Conservation (phyloP, 495 filamentous ascomycete species). For the Glarea lozoyensis region DNA sequence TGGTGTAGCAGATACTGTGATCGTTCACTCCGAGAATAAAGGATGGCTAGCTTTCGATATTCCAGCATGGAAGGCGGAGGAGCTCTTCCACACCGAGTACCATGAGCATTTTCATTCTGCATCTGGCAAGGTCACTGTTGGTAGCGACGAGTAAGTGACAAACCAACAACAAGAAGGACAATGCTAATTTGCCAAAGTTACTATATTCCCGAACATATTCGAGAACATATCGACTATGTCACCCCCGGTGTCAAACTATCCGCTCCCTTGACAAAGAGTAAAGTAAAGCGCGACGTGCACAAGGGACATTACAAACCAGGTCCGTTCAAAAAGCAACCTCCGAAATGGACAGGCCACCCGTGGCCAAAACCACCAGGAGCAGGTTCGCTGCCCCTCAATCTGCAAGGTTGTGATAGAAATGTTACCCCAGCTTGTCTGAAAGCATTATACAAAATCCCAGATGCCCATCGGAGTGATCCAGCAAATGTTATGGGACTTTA, state of each 20-base stretch:
- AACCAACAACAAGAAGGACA: neutral
- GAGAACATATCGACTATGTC: conserved; percentile 13
- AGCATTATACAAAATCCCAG: conserved; percentile 12
- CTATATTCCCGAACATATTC: conserved; percentile 10
- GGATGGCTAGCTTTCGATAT: conserved; percentile 16
- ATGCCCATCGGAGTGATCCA: neutral
- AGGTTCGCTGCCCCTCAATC: conserved; percentile 2
- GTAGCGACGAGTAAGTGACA: conserved; percentile 11
- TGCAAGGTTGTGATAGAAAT: conserved; percentile 12
- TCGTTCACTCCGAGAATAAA: conserved; percentile 14
- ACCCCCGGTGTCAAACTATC: conserved; percentile 15
- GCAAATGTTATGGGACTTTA: conserved; percentile 12
- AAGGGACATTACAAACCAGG: conserved; percentile 22
- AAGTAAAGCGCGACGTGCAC: conserved; percentile 1
- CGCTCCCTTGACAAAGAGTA: conserved; percentile 15
- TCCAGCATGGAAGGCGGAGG: conserved; percentile 16
- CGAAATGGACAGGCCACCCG: neutral
- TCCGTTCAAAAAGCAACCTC: conserved; percentile 32
- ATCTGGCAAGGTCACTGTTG: conserved; percentile 5
- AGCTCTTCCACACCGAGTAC: conserved; percentile 16
- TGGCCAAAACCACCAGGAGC: conserved; percentile 5
- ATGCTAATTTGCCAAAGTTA: conserved; percentile 4
- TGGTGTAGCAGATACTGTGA: conserved; percentile 9
- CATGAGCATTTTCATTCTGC: conserved; percentile 9
- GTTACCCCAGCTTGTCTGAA: conserved; percentile 14